Evolutionary conservation across 768 basidiomycete species (phyloP).

Genomic region (Phylloporus sp.): DNA sequence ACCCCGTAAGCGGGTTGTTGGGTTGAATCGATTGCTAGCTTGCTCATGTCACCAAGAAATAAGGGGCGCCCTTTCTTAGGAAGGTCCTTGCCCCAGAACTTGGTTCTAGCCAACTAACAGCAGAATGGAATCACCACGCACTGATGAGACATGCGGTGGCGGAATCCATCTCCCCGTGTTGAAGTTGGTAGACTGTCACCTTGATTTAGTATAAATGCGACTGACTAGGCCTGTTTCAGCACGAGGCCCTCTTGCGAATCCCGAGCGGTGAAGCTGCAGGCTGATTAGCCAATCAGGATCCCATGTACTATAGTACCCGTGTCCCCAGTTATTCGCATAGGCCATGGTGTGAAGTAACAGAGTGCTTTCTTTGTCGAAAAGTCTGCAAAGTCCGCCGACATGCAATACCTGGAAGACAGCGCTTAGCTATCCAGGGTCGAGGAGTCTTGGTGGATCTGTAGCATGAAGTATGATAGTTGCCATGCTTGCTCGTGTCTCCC

Average conservation of each 20-base stretch:
- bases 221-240: not conserved
- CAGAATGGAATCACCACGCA: not conserved
- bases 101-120: not conserved
- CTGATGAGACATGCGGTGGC: not conserved
- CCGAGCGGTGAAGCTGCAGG: not conserved
- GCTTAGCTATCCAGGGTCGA: not conserved
- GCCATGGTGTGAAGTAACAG: not conserved
- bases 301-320: too few relatives aligned
- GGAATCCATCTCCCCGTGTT: not conserved
- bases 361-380: not conserved
- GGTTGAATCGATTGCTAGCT: not conserved
- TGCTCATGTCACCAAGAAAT: too few relatives aligned
- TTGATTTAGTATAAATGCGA: not conserved
- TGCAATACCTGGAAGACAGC: not conserved
- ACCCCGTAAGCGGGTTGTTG: too few relatives aligned
- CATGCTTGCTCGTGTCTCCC: not conserved
- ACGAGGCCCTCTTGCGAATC: not conserved
- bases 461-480: too few relatives aligned
- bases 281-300: not conserved
- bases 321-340: not conserved
- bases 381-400: not conserved
- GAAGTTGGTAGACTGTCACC: not conserved
- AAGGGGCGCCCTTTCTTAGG: not conserved
- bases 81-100: not conserved
- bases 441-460: not conserved